Percentiles rank a stretch among this genome's conserved stretches.
phyloP scores from a whole-genome alignment of 2,329 filamentous ascomycete species.

The Balansia obtecta region DNA sequence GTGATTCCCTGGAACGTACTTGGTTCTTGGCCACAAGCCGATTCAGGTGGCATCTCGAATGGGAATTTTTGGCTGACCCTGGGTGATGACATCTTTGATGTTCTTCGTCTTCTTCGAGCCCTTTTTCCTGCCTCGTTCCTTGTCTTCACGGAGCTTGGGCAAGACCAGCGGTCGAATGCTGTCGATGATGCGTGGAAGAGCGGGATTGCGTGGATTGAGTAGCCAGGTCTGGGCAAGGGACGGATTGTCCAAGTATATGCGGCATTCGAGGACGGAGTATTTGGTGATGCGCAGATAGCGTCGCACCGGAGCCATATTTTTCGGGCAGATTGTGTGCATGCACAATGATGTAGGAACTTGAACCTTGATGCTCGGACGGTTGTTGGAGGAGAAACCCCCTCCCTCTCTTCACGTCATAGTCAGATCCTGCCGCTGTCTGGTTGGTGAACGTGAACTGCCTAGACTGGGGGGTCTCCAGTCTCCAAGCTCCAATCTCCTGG shows the following conservation, averaged over 20 bases:
- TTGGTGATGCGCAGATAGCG: constrained; percentile 87
- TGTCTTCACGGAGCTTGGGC: constrained; percentile 84
- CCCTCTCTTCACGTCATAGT: constrained; percentile 1
- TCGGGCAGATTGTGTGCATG: neutral
- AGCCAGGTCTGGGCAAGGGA: constrained; percentile 74
- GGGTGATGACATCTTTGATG: constrained; percentile 76
- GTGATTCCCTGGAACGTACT: neutral
- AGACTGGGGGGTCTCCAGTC: neutral
- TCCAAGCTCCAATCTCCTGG: too few species aligned
- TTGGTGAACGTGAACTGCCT: neutral
- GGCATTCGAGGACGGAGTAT: constrained; percentile 89
- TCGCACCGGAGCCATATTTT: constrained; percentile 69
- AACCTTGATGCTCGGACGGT: neutral
- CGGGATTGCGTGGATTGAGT: constrained; percentile 60
- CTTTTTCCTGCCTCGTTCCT: constrained; percentile 45
- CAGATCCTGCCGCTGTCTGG: neutral
- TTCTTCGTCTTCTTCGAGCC: constrained; percentile 63
- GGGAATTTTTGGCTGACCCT: constrained; percentile 40
- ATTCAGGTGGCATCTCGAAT: neutral
- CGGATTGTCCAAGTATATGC: constrained; percentile 90
- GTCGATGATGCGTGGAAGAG: constrained; percentile 73
- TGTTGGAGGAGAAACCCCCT: too few species aligned
- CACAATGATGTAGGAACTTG: neutral
- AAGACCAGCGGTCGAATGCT: constrained; percentile 76
- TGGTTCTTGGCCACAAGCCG: too few species aligned